Conservation (phyloP, 352 stramenopile genomes). For the Pilasporangium apinafurcum region DNA sequence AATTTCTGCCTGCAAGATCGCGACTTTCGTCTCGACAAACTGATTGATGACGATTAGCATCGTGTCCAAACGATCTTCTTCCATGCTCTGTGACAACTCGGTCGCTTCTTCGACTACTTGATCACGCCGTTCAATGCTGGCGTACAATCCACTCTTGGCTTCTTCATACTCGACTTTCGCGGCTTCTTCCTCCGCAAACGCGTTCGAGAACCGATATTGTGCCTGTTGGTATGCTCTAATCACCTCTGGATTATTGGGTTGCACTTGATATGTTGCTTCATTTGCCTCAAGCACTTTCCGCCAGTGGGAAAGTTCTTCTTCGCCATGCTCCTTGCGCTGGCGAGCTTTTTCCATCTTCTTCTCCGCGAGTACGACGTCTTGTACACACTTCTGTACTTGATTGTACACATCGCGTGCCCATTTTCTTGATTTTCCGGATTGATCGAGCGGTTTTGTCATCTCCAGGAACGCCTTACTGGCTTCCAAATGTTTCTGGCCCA, state of each 20-base stretch:
- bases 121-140: conserved; percentile 67
- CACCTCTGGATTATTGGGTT: conserved; percentile 73
- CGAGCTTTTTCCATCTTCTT: conserved; percentile 77
- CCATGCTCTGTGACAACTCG: conserved; percentile 68
- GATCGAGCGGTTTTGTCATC: conserved; percentile 72
- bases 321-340: conserved; percentile 46
- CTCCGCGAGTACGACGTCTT: conserved; percentile 58
- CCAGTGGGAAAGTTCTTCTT: conserved; percentile 73
- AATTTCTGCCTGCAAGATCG: conserved; percentile 77
- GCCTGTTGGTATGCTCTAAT: conserved; percentile 56
- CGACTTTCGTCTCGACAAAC: conserved; percentile 82
- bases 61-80: conserved; percentile 81
- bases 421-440: conserved; percentile 63
- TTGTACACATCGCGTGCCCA: conserved; percentile 80
- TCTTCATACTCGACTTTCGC: conserved; percentile 60
- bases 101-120: conserved; percentile 79
- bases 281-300: conserved; percentile 69
- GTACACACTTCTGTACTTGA: conserved; percentile 67
- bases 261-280: conserved; percentile 73
- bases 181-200: conserved; percentile 57
- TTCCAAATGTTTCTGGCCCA: conserved; percentile 71
- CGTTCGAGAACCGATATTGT: conserved; percentile 54
- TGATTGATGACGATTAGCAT: conserved; percentile 81
- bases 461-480: conserved; percentile 71
- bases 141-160: conserved; percentile 35